Conservation (phyloP, 2,329 filamentous ascomycete genomes). For the Penicillium glabrum region DNA sequence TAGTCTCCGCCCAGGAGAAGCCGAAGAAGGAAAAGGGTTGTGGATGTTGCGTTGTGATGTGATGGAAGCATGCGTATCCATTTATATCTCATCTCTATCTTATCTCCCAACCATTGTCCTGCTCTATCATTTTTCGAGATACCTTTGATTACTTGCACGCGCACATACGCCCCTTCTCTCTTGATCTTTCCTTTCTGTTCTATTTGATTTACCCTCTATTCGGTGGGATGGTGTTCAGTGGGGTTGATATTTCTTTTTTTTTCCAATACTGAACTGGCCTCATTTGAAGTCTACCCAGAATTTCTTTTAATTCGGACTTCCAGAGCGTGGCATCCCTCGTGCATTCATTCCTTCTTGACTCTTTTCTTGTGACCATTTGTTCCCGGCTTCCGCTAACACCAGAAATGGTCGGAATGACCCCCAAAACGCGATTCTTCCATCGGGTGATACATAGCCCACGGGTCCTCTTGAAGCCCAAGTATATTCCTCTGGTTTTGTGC, state of each 20-base stretch:
- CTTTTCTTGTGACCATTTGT: constrained; percentile 8
- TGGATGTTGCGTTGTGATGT: constrained; percentile 76
- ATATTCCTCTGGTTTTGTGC: background rate
- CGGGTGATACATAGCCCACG: background rate
- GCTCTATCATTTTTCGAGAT: constrained; percentile 9
- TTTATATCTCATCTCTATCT: constrained; percentile 14
- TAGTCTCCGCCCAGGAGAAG: constrained; percentile 55
- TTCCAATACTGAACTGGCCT: background rate
- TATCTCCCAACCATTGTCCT: constrained; percentile 2
- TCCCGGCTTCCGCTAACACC: background rate
- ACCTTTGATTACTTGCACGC: constrained; percentile 14
- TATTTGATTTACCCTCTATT: constrained; percentile 1
- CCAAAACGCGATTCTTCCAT: background rate
- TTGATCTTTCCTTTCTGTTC: constrained; percentile 3
- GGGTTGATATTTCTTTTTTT: constrained; percentile 7
- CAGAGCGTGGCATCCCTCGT: constrained; percentile 15
- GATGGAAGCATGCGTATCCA: constrained; percentile 30
- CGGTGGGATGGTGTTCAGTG: constrained; percentile 22
- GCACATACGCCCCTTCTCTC: constrained; percentile 7
- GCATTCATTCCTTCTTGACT: constrained; percentile 18
- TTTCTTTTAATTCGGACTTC: constrained; percentile 14
- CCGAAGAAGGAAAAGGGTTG: constrained; percentile 55
- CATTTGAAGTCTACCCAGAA: constrained; percentile 3
- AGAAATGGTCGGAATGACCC: background rate
- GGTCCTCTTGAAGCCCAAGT: constrained; percentile 1